A percentile compares a stretch with the other conserved stretches of the same genome.
Conservation (phyloP, 768 basidiomycete genomes). For the Pulveroboletus frians region DNA sequence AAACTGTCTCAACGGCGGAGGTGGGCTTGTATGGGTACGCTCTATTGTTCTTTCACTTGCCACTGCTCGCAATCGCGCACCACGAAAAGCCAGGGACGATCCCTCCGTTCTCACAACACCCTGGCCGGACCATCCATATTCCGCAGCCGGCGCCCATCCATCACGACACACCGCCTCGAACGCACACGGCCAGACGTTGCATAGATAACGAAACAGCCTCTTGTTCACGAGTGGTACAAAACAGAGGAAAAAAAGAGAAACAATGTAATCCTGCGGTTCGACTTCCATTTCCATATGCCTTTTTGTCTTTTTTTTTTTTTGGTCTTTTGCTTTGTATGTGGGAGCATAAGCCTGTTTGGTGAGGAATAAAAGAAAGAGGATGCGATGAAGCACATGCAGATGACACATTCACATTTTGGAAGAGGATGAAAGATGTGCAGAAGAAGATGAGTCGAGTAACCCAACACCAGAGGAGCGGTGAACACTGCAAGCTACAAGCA, state of each 20-base stretch:
- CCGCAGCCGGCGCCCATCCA: no score
- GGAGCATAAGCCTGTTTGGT: constrained; percentile 12
- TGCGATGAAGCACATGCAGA: constrained; percentile 10
- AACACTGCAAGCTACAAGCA: constrained; percentile 26
- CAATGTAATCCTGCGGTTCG: constrained; percentile 8
- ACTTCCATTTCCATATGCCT: constrained; percentile 15
- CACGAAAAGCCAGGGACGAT: no score
- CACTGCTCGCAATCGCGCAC: no score
- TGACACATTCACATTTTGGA: neutral
- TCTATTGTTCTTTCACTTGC: no score
- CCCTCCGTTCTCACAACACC: no score
- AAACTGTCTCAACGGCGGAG: no score
- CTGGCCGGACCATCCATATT: no score
- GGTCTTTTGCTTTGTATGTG: constrained; percentile 12
- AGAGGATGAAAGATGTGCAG: neutral
- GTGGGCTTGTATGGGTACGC: no score
- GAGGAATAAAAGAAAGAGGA: neutral
- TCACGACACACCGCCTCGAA: neutral
- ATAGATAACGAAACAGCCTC: constrained; percentile 1
- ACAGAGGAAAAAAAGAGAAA: neutral
- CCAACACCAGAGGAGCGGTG: constrained; percentile 2
- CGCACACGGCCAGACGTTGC: neutral
- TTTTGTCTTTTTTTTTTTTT: constrained; percentile 5
- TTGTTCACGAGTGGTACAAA: constrained; percentile 8
- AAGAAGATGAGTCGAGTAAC: neutral